A percentile compares a stretch with the other conserved stretches of the same genome.
phyloP scores from a whole-genome alignment of 2,329 filamentous ascomycete species.

The Diplodia sapinea region DNA sequence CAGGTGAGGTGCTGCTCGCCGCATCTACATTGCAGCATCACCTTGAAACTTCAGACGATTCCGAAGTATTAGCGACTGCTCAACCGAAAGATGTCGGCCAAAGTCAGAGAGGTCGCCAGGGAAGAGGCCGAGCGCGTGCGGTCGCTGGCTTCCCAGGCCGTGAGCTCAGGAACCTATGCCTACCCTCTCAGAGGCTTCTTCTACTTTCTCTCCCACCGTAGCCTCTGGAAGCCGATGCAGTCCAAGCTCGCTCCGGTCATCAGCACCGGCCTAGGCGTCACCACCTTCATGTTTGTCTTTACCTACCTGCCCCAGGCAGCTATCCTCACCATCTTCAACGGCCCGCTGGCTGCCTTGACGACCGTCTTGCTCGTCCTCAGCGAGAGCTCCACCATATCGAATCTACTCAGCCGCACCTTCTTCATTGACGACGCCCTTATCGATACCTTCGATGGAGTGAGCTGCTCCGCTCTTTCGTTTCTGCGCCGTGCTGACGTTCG shows the following conservation, averaged over 20 bases:
- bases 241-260: slow-evolving; percentile 67
- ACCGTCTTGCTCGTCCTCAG: slow-evolving; percentile 69
- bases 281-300: slow-evolving; percentile 82
- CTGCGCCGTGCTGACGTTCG: not conserved
- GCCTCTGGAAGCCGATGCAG: slow-evolving; percentile 64
- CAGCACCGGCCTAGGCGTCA: slow-evolving; percentile 72
- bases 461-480: slow-evolving; percentile 17
- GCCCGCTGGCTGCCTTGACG: slow-evolving; percentile 76
- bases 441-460: slow-evolving; percentile 83
- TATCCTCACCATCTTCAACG: slow-evolving; percentile 81
- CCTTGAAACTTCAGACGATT: not conserved
- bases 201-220: slow-evolving; percentile 64
- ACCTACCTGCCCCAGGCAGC: slow-evolving; percentile 86
- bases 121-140: slow-evolving; percentile 75
- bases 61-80: not conserved
- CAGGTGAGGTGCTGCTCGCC: not conserved
- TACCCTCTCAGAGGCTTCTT: slow-evolving; percentile 78
- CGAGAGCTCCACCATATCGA: slow-evolving; percentile 58
- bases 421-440: slow-evolving; percentile 81
- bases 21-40: not conserved
- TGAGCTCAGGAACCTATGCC: slow-evolving; percentile 77
- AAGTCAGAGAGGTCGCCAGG: slow-evolving; percentile 62
- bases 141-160: slow-evolving; percentile 69
- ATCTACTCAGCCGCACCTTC: slow-evolving; percentile 69
- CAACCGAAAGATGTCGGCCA: slow-evolving; percentile 49